Evolutionary conservation across 768 basidiomycete species (phyloP).

Genomic region (Bullera alba): DNA sequence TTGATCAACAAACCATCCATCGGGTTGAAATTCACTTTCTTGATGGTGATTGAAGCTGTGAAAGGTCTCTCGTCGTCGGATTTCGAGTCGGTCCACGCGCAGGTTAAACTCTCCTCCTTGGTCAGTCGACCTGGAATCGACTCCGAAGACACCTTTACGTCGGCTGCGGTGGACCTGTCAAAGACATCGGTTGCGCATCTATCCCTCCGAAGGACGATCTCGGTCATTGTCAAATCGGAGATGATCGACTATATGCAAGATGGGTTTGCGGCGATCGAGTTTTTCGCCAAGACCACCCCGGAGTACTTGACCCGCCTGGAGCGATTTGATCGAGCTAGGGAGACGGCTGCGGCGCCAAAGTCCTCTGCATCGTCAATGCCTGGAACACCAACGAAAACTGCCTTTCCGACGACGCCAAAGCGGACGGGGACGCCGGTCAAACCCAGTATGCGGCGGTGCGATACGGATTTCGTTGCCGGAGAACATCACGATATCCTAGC

Average conservation of each 20-base stretch:
- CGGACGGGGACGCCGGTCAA: slow-evolving; percentile 6
- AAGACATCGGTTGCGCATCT: slow-evolving; percentile 65
- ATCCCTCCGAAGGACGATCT: slow-evolving; percentile 74
- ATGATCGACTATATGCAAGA: slow-evolving; percentile 64
- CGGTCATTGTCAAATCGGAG: slow-evolving; percentile 66
- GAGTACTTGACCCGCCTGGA: slow-evolving; percentile 83
- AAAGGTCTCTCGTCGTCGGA: slow-evolving; percentile 86
- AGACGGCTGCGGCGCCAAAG: slow-evolving; percentile 38
- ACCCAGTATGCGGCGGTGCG: slow-evolving; percentile 78
- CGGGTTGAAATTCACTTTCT: slow-evolving; percentile 57
- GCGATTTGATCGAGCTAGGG: slow-evolving; percentile 88
- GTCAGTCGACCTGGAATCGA: slow-evolving; percentile 58
- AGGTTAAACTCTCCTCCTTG: slow-evolving; percentile 80
- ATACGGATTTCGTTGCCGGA: slow-evolving; percentile 80
- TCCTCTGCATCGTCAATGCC: slow-evolving; percentile 1
- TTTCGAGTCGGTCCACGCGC: slow-evolving; percentile 76
- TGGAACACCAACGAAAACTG: too few relatives aligned
- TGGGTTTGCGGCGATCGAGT: slow-evolving; percentile 78
- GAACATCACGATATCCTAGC: slow-evolving; percentile 87
- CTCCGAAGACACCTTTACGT: slow-evolving; percentile 76
- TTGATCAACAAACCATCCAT: neutral
- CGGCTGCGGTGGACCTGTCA: slow-evolving; percentile 67
- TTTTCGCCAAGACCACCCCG: slow-evolving; percentile 74
- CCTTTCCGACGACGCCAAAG: too few relatives aligned
- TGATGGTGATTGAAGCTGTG: slow-evolving; percentile 75